Conservation (phyloP, 768 basidiomycete genomes). For the Suillus fuscotomentosus region DNA sequence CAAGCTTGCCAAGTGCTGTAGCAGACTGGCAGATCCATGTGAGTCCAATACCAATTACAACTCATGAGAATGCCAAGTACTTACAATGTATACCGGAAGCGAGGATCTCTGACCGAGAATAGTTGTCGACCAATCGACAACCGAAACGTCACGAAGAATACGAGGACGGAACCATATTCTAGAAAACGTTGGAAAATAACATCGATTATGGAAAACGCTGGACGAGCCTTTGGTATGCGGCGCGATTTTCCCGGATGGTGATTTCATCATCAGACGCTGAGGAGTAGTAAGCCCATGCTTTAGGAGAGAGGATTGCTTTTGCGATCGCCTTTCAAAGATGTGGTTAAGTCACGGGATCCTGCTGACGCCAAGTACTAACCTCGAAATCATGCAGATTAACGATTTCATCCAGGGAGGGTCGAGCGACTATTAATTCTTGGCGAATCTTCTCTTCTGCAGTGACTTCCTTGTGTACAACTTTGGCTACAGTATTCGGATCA, state of each 20-base stretch:
- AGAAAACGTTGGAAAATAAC: background rate
- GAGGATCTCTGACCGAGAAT: conserved; percentile 74
- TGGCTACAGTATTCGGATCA: conserved; percentile 64
- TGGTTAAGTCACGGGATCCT: conserved; percentile 12
- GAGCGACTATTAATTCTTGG: conserved; percentile 54
- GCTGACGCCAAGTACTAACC: conserved; percentile 35
- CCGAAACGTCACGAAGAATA: conserved; percentile 78
- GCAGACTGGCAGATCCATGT: conserved; percentile 48
- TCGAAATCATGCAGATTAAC: conserved; percentile 95
- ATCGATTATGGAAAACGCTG: background rate
- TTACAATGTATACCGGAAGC: conserved; percentile 82
- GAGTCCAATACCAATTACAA: conserved; percentile 9
- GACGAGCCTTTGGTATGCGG: conserved; percentile 81
- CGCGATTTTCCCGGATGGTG: conserved; percentile 84
- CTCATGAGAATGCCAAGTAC: conserved; percentile 10
- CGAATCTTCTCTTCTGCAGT: conserved; percentile 73
- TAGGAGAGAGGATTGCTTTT: conserved; percentile 73
- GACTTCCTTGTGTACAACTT: conserved; percentile 57
- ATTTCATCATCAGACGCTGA: conserved; percentile 98
- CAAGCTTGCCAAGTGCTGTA: conserved; percentile 89
- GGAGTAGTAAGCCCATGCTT: conserved; percentile 96
- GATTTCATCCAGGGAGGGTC: conserved; percentile 76
- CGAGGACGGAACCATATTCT: conserved; percentile 92
- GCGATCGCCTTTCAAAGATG: conserved; percentile 65
- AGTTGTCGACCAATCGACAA: conserved; percentile 81